Percentiles rank a stretch among this genome's conserved stretches.
Conservation (phyloP, 768 basidiomycete species). For the Trichaptum fuscoviolaceum region DNA sequence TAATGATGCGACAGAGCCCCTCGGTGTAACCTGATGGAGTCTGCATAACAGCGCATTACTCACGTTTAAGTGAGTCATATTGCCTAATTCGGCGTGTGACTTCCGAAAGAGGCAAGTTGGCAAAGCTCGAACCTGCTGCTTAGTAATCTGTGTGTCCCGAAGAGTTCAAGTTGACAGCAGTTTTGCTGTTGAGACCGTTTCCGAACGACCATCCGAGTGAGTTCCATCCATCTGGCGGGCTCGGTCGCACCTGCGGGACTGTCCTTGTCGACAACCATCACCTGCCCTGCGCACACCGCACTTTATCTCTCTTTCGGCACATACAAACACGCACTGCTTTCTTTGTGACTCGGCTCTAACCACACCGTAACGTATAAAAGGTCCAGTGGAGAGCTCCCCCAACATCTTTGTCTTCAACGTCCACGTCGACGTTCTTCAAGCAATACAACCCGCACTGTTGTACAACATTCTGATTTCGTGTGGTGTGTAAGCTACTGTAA, state of each 20-base stretch:
- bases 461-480: neutral
- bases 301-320: neutral
- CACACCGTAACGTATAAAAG: neutral
- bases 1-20: neutral
- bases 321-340: neutral
- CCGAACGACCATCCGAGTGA: neutral
- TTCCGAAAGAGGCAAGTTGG: neutral
- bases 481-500: neutral
- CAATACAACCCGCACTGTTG: neutral
- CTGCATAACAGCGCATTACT: neutral
- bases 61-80: neutral
- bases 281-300: neutral
- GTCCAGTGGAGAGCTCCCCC: neutral
- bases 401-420: neutral
- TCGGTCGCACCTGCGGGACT: neutral
- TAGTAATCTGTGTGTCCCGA: neutral
- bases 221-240: neutral
- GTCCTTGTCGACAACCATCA: neutral
- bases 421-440: neutral
- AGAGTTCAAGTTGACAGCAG: neutral
- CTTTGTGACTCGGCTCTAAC: neutral
- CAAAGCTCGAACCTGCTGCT: neutral
- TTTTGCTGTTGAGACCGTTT: neutral
- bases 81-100: neutral
- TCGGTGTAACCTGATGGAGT: neutral